These are phyloP conservation scores for Fistulifera solaris DNA, from an alignment of 108 stramenopile genomes.

Conservation along the genomic window DNA sequence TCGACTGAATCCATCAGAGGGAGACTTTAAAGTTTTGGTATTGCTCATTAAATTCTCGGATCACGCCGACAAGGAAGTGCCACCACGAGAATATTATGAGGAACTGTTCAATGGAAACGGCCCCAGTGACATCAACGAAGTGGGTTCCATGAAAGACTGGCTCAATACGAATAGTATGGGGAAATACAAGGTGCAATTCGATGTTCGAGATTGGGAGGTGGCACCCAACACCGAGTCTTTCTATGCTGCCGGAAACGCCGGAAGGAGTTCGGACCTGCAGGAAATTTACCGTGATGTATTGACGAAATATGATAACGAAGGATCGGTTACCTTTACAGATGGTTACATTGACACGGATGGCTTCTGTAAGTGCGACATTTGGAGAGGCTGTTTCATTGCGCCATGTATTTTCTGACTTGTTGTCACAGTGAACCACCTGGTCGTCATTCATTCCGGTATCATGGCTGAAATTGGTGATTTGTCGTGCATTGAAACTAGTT, in stretches of 20 bases:
- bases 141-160: slow-evolving; percentile 6
- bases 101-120: slow-evolving; percentile 9
- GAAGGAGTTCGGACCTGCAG: not conserved
- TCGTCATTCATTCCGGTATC: slow-evolving; percentile 45
- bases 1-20: not conserved
- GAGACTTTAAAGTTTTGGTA: slow-evolving; percentile 1
- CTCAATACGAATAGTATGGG: not conserved
- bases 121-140: not conserved
- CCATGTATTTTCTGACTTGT: no score
- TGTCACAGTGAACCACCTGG: slow-evolving; percentile 14
- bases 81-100: slow-evolving; percentile 2
- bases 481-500: slow-evolving; percentile 20
- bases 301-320: slow-evolving; percentile 6
- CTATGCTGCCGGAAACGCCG: slow-evolving; percentile 9
- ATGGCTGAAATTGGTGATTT: slow-evolving; percentile 41
- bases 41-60: slow-evolving; percentile 9
- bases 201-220: slow-evolving; percentile 13
- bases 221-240: slow-evolving; percentile 16
- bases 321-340: not conserved
- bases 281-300: slow-evolving; percentile 5
- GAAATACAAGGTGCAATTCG: slow-evolving; percentile 8
- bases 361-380: no score
- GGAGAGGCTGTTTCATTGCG: no score
- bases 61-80: slow-evolving; percentile 3
- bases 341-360: slow-evolving; percentile 19